Base-by-base conservation (phyloP, 495 filamentous ascomycete genomes). In the Clohesyomyces aquaticus region DNA sequence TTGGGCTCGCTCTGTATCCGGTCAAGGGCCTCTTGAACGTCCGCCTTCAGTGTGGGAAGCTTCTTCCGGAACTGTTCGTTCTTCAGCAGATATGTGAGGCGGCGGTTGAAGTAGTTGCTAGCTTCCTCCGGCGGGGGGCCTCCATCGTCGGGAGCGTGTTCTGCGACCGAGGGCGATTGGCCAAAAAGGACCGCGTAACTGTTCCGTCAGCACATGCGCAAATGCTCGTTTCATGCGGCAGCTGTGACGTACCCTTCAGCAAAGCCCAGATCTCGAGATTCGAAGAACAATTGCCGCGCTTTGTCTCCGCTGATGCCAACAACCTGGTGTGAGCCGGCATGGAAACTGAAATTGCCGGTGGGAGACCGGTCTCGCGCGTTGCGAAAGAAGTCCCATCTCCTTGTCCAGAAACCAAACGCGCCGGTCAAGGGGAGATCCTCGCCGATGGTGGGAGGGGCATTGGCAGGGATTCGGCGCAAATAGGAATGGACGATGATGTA, bases 311-410 rank as follows among this genome's bases (percentile, higher is more conserved):
- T 71, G 29, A 82, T 1, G 0, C 69, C 74, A 4, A 82, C 66
- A 27, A 83, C 48, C 1, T 70, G 73, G 53, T 78, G 65, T 59
- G 77, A 74, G 12, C 81, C 81, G n/a, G 77, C 68, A 69, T 75
- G 78, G 69, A 81, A 82, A 66, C 74, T 79, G 68, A 80, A 81
- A 64, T 77, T 76, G 26, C 79, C 78, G 6, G 73, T 75, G 16
- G 27, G 1, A 6, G 63, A 52, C 0, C 43, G 42, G 4, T 14
- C 16, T 0, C 35, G 50, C 0, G 59, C 63, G 10, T 56, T 4
- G 22, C 59, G 25, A 38, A 51, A 61, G 60, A 71, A 73, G 41
- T 71, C 72, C 67, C 68, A 69, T 35, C 72, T 61, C 14, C 50
- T 4, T 12, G 62, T 69, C 65, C 72, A 74, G 62, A 72, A 74